These are phyloP conservation scores for Vaucheria bursata DNA, from an alignment of 352 stramenopile genomes.

Conservation along the genomic window DNA sequence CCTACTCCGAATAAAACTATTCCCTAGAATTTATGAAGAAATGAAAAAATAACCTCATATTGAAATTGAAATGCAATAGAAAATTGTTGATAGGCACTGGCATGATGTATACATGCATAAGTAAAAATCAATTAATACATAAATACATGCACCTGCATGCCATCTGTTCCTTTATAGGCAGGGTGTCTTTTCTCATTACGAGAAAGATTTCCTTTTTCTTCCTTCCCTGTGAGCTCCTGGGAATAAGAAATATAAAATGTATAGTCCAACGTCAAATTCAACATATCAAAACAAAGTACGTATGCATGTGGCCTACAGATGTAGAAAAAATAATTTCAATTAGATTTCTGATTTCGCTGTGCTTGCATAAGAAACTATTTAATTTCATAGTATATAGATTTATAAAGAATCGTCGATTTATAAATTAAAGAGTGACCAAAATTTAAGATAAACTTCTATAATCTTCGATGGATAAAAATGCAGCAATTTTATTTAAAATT, in stretches of 20 bases:
- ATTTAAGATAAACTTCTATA: neutral
- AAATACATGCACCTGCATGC: neutral
- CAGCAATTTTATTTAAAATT: neutral
- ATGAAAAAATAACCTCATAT: no score
- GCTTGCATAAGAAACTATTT: neutral
- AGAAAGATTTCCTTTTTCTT: neutral
- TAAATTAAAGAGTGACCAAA: neutral
- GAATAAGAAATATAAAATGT: neutral
- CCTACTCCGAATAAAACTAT: no score
- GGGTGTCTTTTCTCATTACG: slow-evolving; percentile 4
- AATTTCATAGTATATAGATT: neutral
- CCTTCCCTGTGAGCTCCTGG: slow-evolving; percentile 5
- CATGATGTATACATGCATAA: no score
- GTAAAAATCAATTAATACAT: no score
- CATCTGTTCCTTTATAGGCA: neutral
- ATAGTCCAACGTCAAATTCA: neutral
- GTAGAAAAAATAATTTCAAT: neutral
- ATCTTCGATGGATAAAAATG: neutral
- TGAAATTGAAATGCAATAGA: no score
- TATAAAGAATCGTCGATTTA: neutral
- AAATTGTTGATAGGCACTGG: no score
- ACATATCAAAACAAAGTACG: neutral
- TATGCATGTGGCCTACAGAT: neutral
- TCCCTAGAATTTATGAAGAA: no score
- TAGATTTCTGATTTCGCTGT: neutral